These are phyloP conservation scores for Leonotis leonurus DNA, from an alignment of 257 asterid species.

Conservation along the genomic window DNA sequence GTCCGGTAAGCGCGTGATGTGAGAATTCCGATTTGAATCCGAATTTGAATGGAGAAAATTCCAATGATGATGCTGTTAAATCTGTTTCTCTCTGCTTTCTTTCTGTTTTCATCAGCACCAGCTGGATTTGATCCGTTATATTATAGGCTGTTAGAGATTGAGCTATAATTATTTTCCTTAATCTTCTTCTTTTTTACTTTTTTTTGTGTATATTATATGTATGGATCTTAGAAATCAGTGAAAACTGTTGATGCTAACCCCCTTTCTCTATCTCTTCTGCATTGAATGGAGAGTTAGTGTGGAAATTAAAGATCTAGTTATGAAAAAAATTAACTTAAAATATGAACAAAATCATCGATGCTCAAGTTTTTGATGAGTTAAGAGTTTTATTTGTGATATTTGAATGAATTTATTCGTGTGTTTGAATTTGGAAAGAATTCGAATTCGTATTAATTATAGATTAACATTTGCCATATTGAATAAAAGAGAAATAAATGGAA, in stretches of 20 bases:
- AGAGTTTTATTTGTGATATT: not conserved
- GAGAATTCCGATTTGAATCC: slow-evolving; percentile 10
- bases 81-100: not conserved
- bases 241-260: slow-evolving; percentile 10
- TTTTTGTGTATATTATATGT: slow-evolving; percentile 9
- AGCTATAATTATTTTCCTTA: not conserved
- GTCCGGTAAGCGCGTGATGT: slow-evolving; percentile 38
- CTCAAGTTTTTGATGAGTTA: not conserved
- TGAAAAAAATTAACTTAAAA: too few species aligned
- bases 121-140: not conserved
- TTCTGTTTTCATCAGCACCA: not conserved
- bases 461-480: too few species aligned
- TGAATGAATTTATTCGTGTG: too few species aligned
- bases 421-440: too few species aligned
- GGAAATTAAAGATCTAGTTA: too few species aligned
- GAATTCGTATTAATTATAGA: too few species aligned
- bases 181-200: not conserved
- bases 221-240: not conserved
- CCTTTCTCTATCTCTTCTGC: not conserved
- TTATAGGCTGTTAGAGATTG: slow-evolving; percentile 7
- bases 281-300: not conserved
- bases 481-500: too few species aligned
- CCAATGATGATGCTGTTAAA: slow-evolving; percentile 3
- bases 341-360: too few species aligned
- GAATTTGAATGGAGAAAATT: slow-evolving; percentile 16